These are phyloP conservation scores for Asterophora lycoperdoides DNA, from an alignment of 768 basidiomycete genomes.

Conservation along the genomic window DNA sequence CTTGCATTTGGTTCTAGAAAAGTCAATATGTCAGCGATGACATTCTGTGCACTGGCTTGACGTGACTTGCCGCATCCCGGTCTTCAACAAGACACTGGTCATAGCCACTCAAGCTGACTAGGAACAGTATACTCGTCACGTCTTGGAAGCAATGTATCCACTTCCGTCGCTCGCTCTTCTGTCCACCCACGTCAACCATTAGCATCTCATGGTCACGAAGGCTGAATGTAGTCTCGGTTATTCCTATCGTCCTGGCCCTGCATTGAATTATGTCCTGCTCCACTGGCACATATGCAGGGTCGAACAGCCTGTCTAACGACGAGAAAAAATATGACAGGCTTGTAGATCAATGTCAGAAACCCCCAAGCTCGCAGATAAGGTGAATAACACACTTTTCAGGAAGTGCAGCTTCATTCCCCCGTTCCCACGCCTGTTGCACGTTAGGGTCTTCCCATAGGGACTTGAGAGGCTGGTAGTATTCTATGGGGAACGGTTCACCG, in stretches of 20 bases:
- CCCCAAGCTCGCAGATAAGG: not conserved
- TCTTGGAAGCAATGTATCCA: conserved; percentile 97
- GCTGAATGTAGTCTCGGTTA: conserved; percentile 82
- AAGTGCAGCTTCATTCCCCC: conserved; percentile 87
- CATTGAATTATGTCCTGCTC: conserved; percentile 88
- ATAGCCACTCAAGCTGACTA: conserved; percentile 89
- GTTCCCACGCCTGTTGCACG: conserved; percentile 68
- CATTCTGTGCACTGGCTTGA: not conserved
- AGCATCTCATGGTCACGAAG: conserved; percentile 79
- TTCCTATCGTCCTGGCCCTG: conserved; percentile 85
- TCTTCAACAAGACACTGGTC: conserved; percentile 94
- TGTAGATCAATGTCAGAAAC: conserved; percentile 7
- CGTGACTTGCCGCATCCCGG: conserved; percentile 69
- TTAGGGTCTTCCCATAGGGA: conserved; percentile 73
- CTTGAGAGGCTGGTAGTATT: conserved; percentile 64
- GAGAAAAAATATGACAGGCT: conserved; percentile 77
- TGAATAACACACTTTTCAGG: conserved; percentile 71
- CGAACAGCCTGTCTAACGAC: conserved; percentile 76
- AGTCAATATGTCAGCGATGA: not conserved
- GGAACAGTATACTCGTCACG: conserved; percentile 88
- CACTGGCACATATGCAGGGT: conserved; percentile 63
- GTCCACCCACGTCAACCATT: conserved; percentile 93
- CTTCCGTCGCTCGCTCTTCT: conserved; percentile 89
- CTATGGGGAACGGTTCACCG: conserved; percentile 71
- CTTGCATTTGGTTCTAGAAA: conserved; percentile 93